A percentile compares a stretch with the other conserved stretches of the same genome.
phyloP scores from a whole-genome alignment of 176 grass and related monocot species.

The Carex scoparia region DNA sequence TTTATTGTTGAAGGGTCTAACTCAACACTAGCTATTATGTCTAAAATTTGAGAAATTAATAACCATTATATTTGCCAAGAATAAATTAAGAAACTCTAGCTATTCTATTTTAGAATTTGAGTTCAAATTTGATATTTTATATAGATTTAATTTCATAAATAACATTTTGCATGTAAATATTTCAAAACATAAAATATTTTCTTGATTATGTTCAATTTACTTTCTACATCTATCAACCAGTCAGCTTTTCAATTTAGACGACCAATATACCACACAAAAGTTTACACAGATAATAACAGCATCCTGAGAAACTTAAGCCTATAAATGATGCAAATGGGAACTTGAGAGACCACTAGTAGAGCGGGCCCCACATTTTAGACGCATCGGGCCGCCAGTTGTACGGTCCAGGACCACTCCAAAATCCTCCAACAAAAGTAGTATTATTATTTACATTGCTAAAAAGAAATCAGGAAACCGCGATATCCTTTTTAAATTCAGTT shows the following conservation, averaged over 20 bases:
- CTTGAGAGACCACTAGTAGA: not conserved
- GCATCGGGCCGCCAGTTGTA: slow-evolving; percentile 42
- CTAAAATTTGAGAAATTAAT: not conserved
- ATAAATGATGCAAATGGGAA: not conserved
- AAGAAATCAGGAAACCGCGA: not conserved
- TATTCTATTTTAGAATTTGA: not conserved
- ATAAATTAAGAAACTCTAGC: not conserved
- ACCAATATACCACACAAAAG: not conserved
- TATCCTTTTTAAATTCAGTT: not conserved
- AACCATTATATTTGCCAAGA: not conserved
- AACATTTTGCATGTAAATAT: too few species aligned
- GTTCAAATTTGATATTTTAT: not conserved
- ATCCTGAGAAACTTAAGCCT: not conserved
- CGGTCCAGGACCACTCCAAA: slow-evolving; percentile 24
- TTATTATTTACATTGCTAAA: not conserved
- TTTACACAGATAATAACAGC: not conserved
- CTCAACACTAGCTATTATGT: too few species aligned
- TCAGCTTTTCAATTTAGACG: not conserved
- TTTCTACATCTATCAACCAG: too few species aligned
- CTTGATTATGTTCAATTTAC: not conserved
- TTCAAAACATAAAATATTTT: not conserved
- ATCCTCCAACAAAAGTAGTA: slow-evolving; percentile 6
- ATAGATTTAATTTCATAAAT: not conserved
- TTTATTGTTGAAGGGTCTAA: too few species aligned
- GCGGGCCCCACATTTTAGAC: not conserved